phyloP scores from a whole-genome alignment of 108 stramenopile genomes.

The Stephanodiscus minutulus region DNA sequence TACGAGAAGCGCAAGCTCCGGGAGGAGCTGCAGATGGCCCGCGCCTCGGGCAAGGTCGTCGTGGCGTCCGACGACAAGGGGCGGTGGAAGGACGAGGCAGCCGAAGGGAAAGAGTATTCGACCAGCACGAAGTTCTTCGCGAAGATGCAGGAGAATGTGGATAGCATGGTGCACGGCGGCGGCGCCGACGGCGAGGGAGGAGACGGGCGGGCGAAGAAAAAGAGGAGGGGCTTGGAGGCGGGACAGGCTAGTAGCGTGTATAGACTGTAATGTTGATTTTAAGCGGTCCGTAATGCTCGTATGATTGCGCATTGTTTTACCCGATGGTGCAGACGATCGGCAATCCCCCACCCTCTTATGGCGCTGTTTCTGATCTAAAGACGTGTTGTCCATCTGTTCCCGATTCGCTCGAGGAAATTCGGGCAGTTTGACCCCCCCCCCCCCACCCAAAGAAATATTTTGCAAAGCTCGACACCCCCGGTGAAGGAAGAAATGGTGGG shows the following conservation, averaged over 20 bases:
- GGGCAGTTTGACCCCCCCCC: too few species aligned
- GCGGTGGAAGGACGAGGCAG: conserved; percentile 63
- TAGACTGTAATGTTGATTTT: conserved; percentile 22
- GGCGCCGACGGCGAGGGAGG: conserved; percentile 18
- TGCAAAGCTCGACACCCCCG: too few species aligned
- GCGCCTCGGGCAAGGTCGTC: conserved; percentile 81
- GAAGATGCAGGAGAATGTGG: conserved; percentile 85
- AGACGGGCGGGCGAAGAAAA: conserved; percentile 42
- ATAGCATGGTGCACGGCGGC: conserved; percentile 55
- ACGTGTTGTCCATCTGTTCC: too few species aligned
- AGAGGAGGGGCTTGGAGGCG: conserved; percentile 30
- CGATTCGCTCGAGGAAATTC: too few species aligned
- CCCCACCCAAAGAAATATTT: too few species aligned
- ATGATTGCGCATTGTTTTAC: too few species aligned
- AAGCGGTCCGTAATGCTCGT: background rate
- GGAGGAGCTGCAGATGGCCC: conserved; percentile 84
- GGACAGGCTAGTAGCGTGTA: conserved; percentile 29
- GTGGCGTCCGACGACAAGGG: conserved; percentile 51
- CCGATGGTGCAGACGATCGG: too few species aligned
- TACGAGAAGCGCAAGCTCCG: conserved; percentile 91
- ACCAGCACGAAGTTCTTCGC: conserved; percentile 92
- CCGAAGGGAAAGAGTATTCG: conserved; percentile 62
- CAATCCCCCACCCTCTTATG: too few species aligned
- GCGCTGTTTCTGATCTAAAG: too few species aligned
- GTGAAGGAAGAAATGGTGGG: too few species aligned